Base-by-base conservation (phyloP, 2,329 filamentous ascomycete genomes). In the Mycocentrospora acerina region DNA sequence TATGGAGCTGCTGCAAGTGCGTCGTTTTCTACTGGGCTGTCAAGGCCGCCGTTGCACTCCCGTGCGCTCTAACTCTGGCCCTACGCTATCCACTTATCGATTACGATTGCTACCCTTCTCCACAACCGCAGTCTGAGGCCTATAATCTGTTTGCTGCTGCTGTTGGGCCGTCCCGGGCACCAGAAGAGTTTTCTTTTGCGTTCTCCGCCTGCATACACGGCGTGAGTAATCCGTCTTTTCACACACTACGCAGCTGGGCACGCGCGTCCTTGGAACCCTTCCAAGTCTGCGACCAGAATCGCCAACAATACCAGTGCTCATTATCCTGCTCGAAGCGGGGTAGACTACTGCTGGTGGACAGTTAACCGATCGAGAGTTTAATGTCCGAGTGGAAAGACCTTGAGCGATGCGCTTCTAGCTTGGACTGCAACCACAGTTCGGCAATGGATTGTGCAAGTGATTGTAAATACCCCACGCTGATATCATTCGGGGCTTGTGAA, bases 61-160 rank as follows among this genome's bases (percentile, higher is more conserved):
- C 50, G 49, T 53, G 47, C 51, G 54, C 43, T 41, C 42, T 41
- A 48, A 48, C 31, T 55, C 54, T 56, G n/a, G 46, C 45, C 35
- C 42, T 55, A 32, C 48, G 50, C 53, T 62, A 60, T 62, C 60
- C 57, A 58, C 59, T 53, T 62, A 63, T 64, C 62, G 57, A 62
- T 62, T 59, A 38, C 59, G 55, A 62, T 60, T 55, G 33, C 52
- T 53, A 50, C 39, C 56, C 59, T 42, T 56, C 52, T 46, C 55
- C 55, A 52, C 52, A 51, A 17, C 40, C 51, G 33, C 38, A 30
- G 28, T 22, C 24, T 43, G 43, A 42, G 35, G 25, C 54, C 54
- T 51, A 47, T 22, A 9, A 22, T 22, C 19, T 22, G 19, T 9
- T 53, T 43, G 42, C 40, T 32, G 42, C 37, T 34, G 30, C 36